Evolutionary conservation across 2,329 filamentous ascomycete species (phyloP).

Genomic region (Purpureocillium takamizusanense): DNA sequence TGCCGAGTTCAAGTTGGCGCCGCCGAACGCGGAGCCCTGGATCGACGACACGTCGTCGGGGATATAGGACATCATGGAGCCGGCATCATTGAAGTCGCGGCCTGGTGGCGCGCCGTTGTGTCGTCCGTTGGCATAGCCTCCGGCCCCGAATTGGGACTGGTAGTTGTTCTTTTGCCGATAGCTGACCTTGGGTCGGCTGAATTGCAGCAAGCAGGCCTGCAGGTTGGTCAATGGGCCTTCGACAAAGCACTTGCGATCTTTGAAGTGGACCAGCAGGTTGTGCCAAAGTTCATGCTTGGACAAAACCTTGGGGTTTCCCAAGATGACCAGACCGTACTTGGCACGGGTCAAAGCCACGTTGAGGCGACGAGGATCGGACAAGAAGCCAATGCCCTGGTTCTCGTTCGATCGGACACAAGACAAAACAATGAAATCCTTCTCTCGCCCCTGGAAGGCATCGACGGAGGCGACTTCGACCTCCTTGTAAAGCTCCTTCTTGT

Average conservation of each 20-base stretch:
- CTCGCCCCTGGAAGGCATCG: constrained; percentile 95
- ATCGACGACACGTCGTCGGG: constrained; percentile 95
- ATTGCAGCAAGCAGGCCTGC: constrained; percentile 91
- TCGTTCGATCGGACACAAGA: constrained; percentile 98
- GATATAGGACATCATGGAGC: constrained; percentile 90
- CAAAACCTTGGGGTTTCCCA: constrained; percentile 94
- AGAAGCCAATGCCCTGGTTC: constrained; percentile 96
- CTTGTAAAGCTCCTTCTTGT: constrained; percentile 98
- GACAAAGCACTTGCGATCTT: constrained; percentile 90
- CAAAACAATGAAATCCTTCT: constrained; percentile 97
- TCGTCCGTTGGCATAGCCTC: constrained; percentile 29
- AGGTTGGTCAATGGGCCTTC: constrained; percentile 92
- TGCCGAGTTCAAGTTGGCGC: constrained; percentile 61
- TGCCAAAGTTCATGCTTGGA: constrained; percentile 99
- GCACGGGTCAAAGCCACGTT: constrained; percentile 96
- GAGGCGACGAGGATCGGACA: constrained; percentile 93
- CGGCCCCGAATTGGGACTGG: constrained; percentile 59
- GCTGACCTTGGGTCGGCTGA: constrained; percentile 84
- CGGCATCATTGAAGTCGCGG: constrained; percentile 57
- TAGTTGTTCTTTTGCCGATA: constrained; percentile 77
- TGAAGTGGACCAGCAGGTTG: constrained; percentile 89
- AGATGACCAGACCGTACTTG: constrained; percentile 91
- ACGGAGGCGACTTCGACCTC: constrained; percentile 97
- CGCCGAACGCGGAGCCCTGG: constrained; percentile 83
- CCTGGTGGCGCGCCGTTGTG: constrained; percentile 30